Conservation (phyloP, 164 flowering plant species). For the Nymphaea colorata region DNA sequence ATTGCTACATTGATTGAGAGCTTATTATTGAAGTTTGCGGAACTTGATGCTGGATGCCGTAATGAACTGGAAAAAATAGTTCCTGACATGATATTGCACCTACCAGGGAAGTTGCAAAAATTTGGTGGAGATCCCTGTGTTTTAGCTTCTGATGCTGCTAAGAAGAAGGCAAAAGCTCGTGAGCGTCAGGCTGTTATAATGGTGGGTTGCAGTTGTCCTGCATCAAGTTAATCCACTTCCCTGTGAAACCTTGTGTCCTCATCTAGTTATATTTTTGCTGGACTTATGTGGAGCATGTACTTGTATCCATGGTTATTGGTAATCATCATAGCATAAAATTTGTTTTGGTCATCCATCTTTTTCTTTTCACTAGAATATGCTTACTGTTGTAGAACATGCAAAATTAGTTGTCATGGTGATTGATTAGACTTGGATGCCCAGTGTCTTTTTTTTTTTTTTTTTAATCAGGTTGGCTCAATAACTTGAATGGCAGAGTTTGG, state of each 20-base stretch:
- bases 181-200: constrained; percentile 88
- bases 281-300: too few relatives aligned
- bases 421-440: too few relatives aligned
- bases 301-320: too few relatives aligned
- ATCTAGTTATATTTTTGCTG: not conserved
- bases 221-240: too few relatives aligned
- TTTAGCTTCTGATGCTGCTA: constrained; percentile 42
- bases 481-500: too few relatives aligned
- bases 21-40: constrained; percentile 59
- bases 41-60: constrained; percentile 54
- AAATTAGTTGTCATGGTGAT: too few relatives aligned
- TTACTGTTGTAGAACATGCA: too few relatives aligned
- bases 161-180: constrained; percentile 69
- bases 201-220: constrained; percentile 30
- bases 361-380: too few relatives aligned
- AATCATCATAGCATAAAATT: too few relatives aligned
- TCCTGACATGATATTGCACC: constrained; percentile 52
- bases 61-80: constrained; percentile 42
- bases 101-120: constrained; percentile 5
- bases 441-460: too few relatives aligned
- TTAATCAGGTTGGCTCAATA: too few relatives aligned
- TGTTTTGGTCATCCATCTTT: too few relatives aligned
- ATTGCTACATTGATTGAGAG: constrained; percentile 44
- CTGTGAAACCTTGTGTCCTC: not conserved
- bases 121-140: constrained; percentile 1